Base-by-base conservation (phyloP, 352 stramenopile species). In the Phytophthora constricta region DNA sequence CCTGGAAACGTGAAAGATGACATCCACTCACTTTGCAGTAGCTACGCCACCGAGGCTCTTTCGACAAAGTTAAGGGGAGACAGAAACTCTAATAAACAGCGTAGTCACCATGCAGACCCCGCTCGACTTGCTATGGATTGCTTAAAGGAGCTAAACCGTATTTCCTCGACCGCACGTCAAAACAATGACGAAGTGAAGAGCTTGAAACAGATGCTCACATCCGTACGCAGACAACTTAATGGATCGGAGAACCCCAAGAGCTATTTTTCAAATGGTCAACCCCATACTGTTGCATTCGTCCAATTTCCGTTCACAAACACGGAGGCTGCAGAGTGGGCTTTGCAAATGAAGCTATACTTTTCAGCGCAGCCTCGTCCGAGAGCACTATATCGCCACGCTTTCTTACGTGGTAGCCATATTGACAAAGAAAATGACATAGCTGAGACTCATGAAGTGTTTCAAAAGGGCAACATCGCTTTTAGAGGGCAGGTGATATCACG, bases 391-490 rank as follows among this genome's bases (percentile, higher is more conserved):
- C 75, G 67, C 2, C 82, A 90, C 27, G 46, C n/a, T 9, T 90
- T 90, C 47, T 55, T 67, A n/a, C 62, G 25, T 33, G 51, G 28
- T 10, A 39, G 37, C 27, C 37, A 9, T 39, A 26, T 1, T 17
- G n/a, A 26, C 17, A 23, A 10, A 0, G 53, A 26, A 7, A 28
- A 34, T 0, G 34, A 39, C 22, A 26, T 4, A 33, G 2, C n/a
- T 17, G 43, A 74, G 43, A 2, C 19, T 42, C 5, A 22, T 55
- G 17, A 78, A 63, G 46, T 47, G 19, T 77, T 87, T 43, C 57
- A 70, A 26, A 88, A 87, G 25, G 82, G 82, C 0, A 90, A 90
- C 42, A 85, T 90, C 31, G 45, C 46, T 33, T 90, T 90, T 31
- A 62, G 62, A 67, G 81, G 81, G 7, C 61, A 72, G 1, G 14